Conservation (phyloP, 2,329 filamentous ascomycete species). For the Alternaria triticimaculans region DNA sequence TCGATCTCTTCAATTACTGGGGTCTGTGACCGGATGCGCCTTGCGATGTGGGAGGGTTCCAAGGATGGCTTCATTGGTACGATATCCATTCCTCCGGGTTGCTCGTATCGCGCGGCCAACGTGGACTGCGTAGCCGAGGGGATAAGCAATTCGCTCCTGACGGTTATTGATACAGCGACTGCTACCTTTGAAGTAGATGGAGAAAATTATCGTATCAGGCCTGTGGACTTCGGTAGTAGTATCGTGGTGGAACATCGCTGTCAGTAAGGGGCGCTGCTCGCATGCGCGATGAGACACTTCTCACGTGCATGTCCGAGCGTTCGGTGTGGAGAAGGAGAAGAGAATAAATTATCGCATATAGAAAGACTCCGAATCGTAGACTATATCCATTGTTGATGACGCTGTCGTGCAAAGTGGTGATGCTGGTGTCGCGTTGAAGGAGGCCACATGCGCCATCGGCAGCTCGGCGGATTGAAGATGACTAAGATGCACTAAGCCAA, state of each 20-base stretch:
- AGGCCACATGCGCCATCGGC: not conserved
- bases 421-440: not conserved
- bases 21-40: not conserved
- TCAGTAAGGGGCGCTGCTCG: not conserved
- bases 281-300: not conserved
- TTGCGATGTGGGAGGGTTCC: not conserved
- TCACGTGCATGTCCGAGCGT: not conserved
- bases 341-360: not conserved
- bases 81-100: not conserved
- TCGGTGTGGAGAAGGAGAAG: not conserved
- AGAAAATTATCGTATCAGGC: not conserved
- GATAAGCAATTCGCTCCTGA: not conserved
- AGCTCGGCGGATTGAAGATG: not conserved
- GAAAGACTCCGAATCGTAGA: not conserved
- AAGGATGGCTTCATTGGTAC: not conserved
- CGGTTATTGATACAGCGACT: not conserved
- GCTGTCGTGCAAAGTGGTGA: not conserved
- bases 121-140: not conserved
- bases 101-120: not conserved
- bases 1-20: not conserved
- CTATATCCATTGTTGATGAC: not conserved
- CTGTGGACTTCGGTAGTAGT: not conserved
- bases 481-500: not conserved
- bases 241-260: not conserved
- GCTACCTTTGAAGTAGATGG: not conserved